These are phyloP conservation scores for Rhizopus delemar DNA, from an alignment of 371 early-diverging fungal species.

Conservation along the genomic window DNA sequence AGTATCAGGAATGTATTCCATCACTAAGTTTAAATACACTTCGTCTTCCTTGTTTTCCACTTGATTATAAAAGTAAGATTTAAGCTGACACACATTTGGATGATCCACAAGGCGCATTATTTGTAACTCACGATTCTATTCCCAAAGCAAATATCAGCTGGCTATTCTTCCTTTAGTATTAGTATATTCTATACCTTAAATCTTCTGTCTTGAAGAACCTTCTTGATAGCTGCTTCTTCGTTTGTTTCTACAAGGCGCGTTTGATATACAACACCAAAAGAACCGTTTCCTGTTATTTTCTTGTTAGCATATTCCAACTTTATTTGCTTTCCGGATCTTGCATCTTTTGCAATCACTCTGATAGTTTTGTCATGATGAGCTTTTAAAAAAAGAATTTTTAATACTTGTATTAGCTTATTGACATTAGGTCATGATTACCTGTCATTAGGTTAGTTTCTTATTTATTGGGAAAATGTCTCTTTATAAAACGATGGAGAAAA, in stretches of 20 bases:
- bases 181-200: constrained; percentile 73
- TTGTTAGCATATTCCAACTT: constrained; percentile 88
- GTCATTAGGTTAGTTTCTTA: neutral
- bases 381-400: neutral
- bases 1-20: constrained; percentile 89
- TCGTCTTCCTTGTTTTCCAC: constrained; percentile 73
- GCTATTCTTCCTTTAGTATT: neutral
- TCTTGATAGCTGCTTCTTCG: constrained; percentile 92
- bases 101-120: constrained; percentile 84
- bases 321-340: constrained; percentile 78
- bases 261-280: constrained; percentile 96
- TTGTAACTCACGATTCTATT: constrained; percentile 83
- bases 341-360: constrained; percentile 73
- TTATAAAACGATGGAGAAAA: neutral
- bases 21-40: constrained; percentile 81
- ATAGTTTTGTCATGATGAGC: constrained; percentile 19
- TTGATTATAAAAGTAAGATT: constrained; percentile 79
- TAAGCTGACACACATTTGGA: constrained; percentile 76
- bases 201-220: constrained; percentile 94
- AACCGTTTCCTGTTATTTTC: constrained; percentile 93
- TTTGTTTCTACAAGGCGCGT: constrained; percentile 80
- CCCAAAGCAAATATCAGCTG: neutral
- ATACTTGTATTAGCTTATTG: neutral
- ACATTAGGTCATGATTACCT: neutral
- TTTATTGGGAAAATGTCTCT: too few species aligned